A percentile compares a stretch with the other conserved stretches of the same genome.
Conservation (phyloP, 2,329 filamentous ascomycete genomes). For the Fusarium lateritium region DNA sequence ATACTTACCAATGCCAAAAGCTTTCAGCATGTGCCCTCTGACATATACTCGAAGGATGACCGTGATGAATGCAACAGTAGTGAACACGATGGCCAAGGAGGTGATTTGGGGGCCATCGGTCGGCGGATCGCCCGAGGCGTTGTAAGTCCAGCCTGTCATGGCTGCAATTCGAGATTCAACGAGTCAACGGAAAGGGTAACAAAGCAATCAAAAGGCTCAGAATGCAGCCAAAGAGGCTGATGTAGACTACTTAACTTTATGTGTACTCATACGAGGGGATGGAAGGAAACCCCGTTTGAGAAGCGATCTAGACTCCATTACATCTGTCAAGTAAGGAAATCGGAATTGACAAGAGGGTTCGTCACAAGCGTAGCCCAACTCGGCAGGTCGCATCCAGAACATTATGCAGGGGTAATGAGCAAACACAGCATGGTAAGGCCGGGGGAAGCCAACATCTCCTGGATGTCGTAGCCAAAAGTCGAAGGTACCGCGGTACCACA, state of each 20-base stretch:
- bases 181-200: not conserved
- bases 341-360: not conserved
- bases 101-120: slow-evolving; percentile 35
- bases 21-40: slow-evolving; percentile 30
- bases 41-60: slow-evolving; percentile 30
- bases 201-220: not conserved
- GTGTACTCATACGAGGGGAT: not conserved
- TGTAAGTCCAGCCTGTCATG: slow-evolving; percentile 39
- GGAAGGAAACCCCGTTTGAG: not conserved
- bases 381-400: slow-evolving; percentile 4
- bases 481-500: not conserved
- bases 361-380: not conserved
- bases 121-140: slow-evolving; percentile 18
- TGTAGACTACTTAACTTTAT: not conserved
- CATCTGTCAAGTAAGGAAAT: not conserved
- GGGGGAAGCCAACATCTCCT: not conserved
- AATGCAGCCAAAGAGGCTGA: not conserved
- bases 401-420: slow-evolving; percentile 6
- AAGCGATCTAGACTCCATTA: not conserved
- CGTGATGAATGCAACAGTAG: slow-evolving; percentile 13
- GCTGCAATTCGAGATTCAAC: not conserved
- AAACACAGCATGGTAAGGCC: not conserved
- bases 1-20: slow-evolving; percentile 32
- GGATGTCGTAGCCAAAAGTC: not conserved
- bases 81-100: slow-evolving; percentile 21